These are phyloP conservation scores for Epichloe uncinata DNA, from an alignment of 2,329 filamentous ascomycete genomes.

Conservation along the genomic window DNA sequence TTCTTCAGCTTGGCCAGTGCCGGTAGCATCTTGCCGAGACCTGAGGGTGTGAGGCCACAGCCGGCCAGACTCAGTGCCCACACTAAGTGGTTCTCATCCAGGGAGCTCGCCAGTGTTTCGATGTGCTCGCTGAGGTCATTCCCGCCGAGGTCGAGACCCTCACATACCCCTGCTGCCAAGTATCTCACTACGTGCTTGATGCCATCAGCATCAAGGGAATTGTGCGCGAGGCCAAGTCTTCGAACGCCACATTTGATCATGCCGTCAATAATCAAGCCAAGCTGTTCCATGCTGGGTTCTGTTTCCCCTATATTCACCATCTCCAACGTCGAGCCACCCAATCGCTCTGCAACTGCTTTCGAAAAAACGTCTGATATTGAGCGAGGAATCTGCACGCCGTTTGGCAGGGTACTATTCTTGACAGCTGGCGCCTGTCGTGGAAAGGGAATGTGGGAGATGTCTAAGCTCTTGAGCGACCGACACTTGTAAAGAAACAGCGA, in stretches of 20 bases:
- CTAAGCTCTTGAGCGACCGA: slow-evolving; percentile 70
- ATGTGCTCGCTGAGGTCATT: slow-evolving; percentile 55
- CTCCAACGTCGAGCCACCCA: slow-evolving; percentile 64
- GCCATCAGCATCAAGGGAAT: slow-evolving; percentile 60
- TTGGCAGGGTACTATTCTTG: slow-evolving; percentile 18
- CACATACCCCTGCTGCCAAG: slow-evolving; percentile 61
- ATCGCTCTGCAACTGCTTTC: slow-evolving; percentile 61
- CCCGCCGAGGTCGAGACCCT: slow-evolving; percentile 78
- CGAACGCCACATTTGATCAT: slow-evolving; percentile 65
- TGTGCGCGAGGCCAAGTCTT: slow-evolving; percentile 72
- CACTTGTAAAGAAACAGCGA: slow-evolving; percentile 85
- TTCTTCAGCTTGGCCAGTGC: slow-evolving; percentile 54
- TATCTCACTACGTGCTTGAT: slow-evolving; percentile 66
- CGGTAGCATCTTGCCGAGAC: slow-evolving; percentile 63
- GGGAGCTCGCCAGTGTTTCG: slow-evolving; percentile 35
- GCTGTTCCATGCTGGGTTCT: slow-evolving; percentile 53
- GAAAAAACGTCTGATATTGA: slow-evolving; percentile 43
- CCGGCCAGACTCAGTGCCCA: slow-evolving; percentile 79
- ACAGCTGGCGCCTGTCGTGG: slow-evolving; percentile 31
- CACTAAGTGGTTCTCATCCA: slow-evolving; percentile 44
- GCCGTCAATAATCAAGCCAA: slow-evolving; percentile 69
- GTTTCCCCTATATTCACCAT: slow-evolving; percentile 76
- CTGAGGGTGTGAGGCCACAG: slow-evolving; percentile 63
- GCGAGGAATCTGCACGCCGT: slow-evolving; percentile 21
- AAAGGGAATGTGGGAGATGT: slow-evolving; percentile 75